Evolutionary conservation across 805 yeast species (phyloP).

Genomic region (Kodamaea neixiangensis): DNA sequence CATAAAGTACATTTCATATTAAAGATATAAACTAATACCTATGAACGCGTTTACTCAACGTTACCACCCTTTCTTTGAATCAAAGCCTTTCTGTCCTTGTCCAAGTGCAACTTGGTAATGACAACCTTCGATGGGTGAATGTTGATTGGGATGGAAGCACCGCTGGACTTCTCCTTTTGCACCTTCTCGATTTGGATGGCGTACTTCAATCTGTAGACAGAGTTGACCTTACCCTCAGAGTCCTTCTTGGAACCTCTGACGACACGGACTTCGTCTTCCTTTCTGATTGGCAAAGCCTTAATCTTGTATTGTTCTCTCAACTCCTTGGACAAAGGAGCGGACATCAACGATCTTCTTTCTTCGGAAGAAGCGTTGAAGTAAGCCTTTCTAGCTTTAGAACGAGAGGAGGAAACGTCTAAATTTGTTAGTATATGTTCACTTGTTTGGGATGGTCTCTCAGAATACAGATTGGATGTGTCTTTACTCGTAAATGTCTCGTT

Average conservation of each 20-base stretch:
- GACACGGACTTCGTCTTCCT: slow-evolving; percentile 92
- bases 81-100: slow-evolving; percentile 98
- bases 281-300: slow-evolving; percentile 95
- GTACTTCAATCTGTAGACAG: slow-evolving; percentile 98
- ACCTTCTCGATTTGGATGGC: slow-evolving; percentile 96
- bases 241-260: slow-evolving; percentile 99
- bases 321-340: slow-evolving; percentile 99
- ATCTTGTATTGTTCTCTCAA: slow-evolving; percentile 96
- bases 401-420: slow-evolving; percentile 96
- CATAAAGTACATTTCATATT: slow-evolving; percentile 13
- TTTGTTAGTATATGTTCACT: slow-evolving; percentile 31
- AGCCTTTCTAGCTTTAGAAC: slow-evolving; percentile 99
- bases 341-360: slow-evolving; percentile 89
- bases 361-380: slow-evolving; percentile 98
- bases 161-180: slow-evolving; percentile 96
- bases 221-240: slow-evolving; percentile 96
- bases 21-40: slow-evolving; percentile 10
- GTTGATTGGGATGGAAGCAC: slow-evolving; percentile 96
- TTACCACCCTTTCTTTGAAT: slow-evolving; percentile 98
- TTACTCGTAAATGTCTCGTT: no score
- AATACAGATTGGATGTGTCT: no score
- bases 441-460: not conserved
- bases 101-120: slow-evolving; percentile 96
- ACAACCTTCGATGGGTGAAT: slow-evolving; percentile 98
- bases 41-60: slow-evolving; percentile 64